Conservation (phyloP, 441 rosid species). For the Isatis lusitanica region DNA sequence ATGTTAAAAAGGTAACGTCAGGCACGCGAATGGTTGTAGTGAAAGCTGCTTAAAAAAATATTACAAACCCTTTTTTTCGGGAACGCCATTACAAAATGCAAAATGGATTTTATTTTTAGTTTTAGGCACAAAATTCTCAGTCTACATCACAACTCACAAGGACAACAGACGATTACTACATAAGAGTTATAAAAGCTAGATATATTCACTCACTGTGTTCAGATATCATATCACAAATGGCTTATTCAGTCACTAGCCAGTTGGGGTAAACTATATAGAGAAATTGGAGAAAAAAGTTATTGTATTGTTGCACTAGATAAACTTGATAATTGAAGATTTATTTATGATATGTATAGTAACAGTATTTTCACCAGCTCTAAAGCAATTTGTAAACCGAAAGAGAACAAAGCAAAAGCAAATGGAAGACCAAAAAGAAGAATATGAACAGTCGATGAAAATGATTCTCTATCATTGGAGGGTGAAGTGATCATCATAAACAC, state of each 20-base stretch:
- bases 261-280: too few species aligned
- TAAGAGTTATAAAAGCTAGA: neutral
- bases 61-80: slow-evolving; percentile 15
- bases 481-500: slow-evolving; percentile 9
- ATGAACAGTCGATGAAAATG: slow-evolving; percentile 12
- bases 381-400: slow-evolving; percentile 21
- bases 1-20: slow-evolving; percentile 33
- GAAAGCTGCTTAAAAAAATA: slow-evolving; percentile 28
- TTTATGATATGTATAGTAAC: neutral
- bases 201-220: neutral
- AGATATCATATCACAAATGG: neutral
- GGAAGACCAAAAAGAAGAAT: slow-evolving; percentile 23
- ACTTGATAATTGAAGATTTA: neutral
- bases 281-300: neutral
- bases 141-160: neutral
- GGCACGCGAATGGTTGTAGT: slow-evolving; percentile 32
- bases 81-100: slow-evolving; percentile 10
- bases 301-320: neutral
- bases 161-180: neutral
- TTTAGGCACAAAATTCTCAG: neutral
- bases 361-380: slow-evolving; percentile 1
- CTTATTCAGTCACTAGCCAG: neutral
- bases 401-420: slow-evolving; percentile 31
- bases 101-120: neutral
- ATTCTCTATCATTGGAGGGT: slow-evolving; percentile 17